Conservation (phyloP, 768 basidiomycete genomes). For the Termitomyces titanicus region DNA sequence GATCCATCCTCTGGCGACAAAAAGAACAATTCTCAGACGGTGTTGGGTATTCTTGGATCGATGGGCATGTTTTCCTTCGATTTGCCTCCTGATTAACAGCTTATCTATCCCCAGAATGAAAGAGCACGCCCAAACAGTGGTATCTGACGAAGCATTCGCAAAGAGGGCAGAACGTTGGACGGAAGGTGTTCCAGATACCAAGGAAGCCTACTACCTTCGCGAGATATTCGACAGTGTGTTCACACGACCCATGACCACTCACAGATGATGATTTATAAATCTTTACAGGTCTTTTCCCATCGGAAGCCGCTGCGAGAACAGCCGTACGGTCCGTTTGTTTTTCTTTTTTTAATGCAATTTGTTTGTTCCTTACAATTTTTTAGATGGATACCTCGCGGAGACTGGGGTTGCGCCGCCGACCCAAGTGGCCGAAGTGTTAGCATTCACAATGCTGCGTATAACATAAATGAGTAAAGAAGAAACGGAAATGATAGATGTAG, state of each 20-base stretch:
- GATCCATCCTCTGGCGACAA: slow-evolving; percentile 95
- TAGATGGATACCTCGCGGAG: slow-evolving; percentile 91
- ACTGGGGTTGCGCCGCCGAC: slow-evolving; percentile 95
- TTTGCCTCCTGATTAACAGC: slow-evolving; percentile 1
- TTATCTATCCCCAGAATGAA: slow-evolving; percentile 67
- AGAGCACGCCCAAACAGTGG: slow-evolving; percentile 67
- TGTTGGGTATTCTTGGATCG: slow-evolving; percentile 98
- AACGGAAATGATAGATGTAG: slow-evolving; percentile 13
- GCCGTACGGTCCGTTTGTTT: slow-evolving; percentile 71
- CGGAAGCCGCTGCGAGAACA: slow-evolving; percentile 81
- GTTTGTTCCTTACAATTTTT: slow-evolving; percentile 8
- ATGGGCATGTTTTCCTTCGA: slow-evolving; percentile 56
- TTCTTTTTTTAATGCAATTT: slow-evolving; percentile 3
- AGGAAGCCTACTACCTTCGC: slow-evolving; percentile 92
- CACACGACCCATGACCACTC: slow-evolving; percentile 1
- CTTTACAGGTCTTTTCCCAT: slow-evolving; percentile 73
- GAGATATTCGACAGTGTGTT: slow-evolving; percentile 81
- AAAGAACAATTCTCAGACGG: slow-evolving; percentile 99
- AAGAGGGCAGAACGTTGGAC: slow-evolving; percentile 73
- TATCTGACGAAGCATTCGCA: slow-evolving; percentile 82
- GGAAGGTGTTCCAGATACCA: slow-evolving; percentile 84
- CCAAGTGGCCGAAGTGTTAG: slow-evolving; percentile 94
- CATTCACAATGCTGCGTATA: slow-evolving; percentile 93
- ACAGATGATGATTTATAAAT: slow-evolving; percentile 9
- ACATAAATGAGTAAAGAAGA: slow-evolving; percentile 26